Base-by-base conservation (phyloP, 2,329 filamentous ascomycete genomes). In the Paradendryphiella salina region DNA sequence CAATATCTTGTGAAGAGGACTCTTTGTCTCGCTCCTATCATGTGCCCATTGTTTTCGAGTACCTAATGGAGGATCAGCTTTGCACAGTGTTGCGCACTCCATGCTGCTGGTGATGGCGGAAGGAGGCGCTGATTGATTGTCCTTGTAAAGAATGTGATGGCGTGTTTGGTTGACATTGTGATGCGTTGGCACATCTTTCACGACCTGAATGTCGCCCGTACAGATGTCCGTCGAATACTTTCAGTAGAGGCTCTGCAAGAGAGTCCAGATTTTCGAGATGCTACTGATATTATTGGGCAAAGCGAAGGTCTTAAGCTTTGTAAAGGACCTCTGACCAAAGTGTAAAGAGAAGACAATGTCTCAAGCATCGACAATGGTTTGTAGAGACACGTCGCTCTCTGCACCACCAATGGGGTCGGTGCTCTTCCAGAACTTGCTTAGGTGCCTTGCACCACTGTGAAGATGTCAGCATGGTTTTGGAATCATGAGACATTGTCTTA, bases 361-460 rank as follows among this genome's bases (percentile, higher is more conserved):
- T 67, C 54, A 71, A 48, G 58, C 50, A 13, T 54, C 83, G 73
- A 67, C 72, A 37, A 87, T 83, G 23, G 82, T 76, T 54, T 88
- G 84, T 17, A 89, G 74, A 3, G 73, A 74, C 37, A 78, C 72
- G 23, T 76, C 78, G 43, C 73, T 73, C 29, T 73, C 70, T 10
- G 60, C 62, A 6, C 73, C 77, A 18, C 85, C 87, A 70, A 88
- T 77, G 43, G 85, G 82, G 17, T 83, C 86, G 45, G 90, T 83
- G 56, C 81, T 79, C 66, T 86, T 88, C 87, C 88, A 94, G 68
- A 95, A 92, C 73, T 92, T 93, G 75, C 87, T 91, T 43, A 94
- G 73, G 72, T 94, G 89, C 57, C 90, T 80, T 8, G 85, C 85
- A n/a, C 90, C 88, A 56, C 72, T 74, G 51, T 46, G 38, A 48